Percentiles rank a stretch among this genome's conserved stretches.
phyloP scores from a whole-genome alignment of 495 filamentous ascomycete species.

The Chaetomium fimeti region DNA sequence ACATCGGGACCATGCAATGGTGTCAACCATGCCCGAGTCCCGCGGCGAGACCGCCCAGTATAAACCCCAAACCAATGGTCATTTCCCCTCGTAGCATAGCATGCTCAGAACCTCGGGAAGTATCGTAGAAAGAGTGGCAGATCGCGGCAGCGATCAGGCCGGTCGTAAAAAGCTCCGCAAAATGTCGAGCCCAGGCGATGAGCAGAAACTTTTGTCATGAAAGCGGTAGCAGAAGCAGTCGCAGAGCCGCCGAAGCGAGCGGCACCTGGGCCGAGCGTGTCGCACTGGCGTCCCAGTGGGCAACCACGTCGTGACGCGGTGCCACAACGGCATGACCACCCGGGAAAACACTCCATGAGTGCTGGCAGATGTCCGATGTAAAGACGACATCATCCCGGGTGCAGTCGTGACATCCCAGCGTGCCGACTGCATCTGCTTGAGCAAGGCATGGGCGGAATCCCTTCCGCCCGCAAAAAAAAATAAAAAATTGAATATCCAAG shows the following conservation, averaged over 20 bases:
- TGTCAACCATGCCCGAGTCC: background rate
- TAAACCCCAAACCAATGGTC: background rate
- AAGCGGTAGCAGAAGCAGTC: background rate
- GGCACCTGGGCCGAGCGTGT: background rate
- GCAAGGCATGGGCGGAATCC: background rate
- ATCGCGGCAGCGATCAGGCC: background rate
- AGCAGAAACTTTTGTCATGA: slow-evolving; percentile 19
- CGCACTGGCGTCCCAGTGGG: background rate
- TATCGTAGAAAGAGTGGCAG: slow-evolving; percentile 9
- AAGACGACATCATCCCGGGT: background rate
- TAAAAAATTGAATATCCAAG: slow-evolving; percentile 5
- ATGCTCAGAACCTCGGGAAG: background rate
- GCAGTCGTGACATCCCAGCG: background rate
- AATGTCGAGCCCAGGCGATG: slow-evolving; percentile 10
- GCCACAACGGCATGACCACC: background rate
- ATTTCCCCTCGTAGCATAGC: slow-evolving; percentile 2
- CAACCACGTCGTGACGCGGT: background rate
- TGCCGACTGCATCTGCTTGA: background rate
- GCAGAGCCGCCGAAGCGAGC: background rate
- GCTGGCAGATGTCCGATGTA: too few species aligned
- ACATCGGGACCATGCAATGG: background rate
- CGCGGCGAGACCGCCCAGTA: background rate
- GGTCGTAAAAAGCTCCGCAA: slow-evolving; percentile 17
- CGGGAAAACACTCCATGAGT: background rate
- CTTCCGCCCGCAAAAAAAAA: background rate